Conservation (phyloP, 345 rosid genomes). For the Arabis hirsuta region DNA sequence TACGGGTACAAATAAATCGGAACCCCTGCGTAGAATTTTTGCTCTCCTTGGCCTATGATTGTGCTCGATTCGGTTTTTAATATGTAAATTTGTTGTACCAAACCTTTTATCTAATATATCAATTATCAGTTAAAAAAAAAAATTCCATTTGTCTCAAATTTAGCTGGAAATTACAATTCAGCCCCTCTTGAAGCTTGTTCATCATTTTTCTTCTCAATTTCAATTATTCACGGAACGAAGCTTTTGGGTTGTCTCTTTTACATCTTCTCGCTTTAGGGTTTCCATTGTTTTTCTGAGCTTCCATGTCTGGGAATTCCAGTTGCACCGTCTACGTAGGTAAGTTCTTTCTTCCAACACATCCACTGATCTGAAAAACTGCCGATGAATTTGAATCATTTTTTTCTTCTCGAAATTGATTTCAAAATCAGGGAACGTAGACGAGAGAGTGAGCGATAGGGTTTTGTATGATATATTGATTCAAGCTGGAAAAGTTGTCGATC, state of each 20-base stretch:
- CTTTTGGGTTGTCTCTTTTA: background rate
- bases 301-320: slow-evolving; percentile 58
- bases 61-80: too few relatives aligned
- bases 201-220: background rate
- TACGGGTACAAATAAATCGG: too few relatives aligned
- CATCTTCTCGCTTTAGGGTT: slow-evolving; percentile 26
- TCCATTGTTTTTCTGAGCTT: background rate
- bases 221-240: background rate
- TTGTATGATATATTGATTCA: slow-evolving; percentile 85
- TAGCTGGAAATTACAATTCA: background rate
- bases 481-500: slow-evolving; percentile 82
- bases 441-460: slow-evolving; percentile 82
- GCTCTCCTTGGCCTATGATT: too few relatives aligned
- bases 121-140: too few relatives aligned
- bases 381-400: background rate
- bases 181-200: background rate
- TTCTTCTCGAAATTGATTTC: background rate
- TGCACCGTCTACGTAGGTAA: slow-evolving; percentile 68
- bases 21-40: too few relatives aligned
- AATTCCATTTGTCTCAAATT: background rate
- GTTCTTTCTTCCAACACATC: background rate
- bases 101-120: too few relatives aligned
- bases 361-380: background rate
- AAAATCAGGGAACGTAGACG: slow-evolving; percentile 78
- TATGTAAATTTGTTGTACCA: too few relatives aligned